phyloP scores from a whole-genome alignment of 2,329 filamentous ascomycete genomes.

The Colletotrichum sp. region DNA sequence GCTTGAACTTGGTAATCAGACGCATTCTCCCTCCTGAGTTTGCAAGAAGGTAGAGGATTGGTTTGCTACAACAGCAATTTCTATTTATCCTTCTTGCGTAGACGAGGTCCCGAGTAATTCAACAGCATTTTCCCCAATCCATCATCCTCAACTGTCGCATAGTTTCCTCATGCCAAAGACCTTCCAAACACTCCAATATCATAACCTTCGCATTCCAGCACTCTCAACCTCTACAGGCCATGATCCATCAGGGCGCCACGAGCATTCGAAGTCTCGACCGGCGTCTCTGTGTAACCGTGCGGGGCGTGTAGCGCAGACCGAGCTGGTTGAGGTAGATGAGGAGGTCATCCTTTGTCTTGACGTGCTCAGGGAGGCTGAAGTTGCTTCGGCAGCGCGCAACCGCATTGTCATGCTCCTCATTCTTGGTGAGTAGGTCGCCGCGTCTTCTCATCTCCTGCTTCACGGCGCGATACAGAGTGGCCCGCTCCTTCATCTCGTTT shows the following conservation, averaged over 20 bases:
- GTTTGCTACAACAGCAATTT: neutral
- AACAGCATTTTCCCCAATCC: neutral
- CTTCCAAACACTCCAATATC: neutral
- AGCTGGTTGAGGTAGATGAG: neutral
- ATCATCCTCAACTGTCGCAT: fast-evolving
- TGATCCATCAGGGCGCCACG: neutral
- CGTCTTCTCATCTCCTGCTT: neutral
- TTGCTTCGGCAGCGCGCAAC: neutral
- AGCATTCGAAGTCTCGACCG: neutral
- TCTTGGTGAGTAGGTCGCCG: neutral
- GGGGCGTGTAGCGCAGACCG: neutral
- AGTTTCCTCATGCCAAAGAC: fast-evolving
- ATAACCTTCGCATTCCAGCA: neutral
- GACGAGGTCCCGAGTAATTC: fast-evolving
- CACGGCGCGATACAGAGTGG: neutral
- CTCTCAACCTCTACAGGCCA: fast-evolving
- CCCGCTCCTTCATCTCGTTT: neutral
- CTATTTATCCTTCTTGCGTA: neutral
- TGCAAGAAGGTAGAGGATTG: neutral
- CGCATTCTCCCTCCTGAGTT: too few species aligned
- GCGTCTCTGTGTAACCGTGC: neutral
- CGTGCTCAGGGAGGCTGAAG: neutral
- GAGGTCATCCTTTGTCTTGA: neutral
- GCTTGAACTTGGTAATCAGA: neutral
- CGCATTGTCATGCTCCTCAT: neutral